A percentile compares a stretch with the other conserved stretches of the same genome.
Evolutionary conservation across 2,329 filamentous ascomycete species (phyloP).

Genomic region (Diplodia seriata): DNA sequence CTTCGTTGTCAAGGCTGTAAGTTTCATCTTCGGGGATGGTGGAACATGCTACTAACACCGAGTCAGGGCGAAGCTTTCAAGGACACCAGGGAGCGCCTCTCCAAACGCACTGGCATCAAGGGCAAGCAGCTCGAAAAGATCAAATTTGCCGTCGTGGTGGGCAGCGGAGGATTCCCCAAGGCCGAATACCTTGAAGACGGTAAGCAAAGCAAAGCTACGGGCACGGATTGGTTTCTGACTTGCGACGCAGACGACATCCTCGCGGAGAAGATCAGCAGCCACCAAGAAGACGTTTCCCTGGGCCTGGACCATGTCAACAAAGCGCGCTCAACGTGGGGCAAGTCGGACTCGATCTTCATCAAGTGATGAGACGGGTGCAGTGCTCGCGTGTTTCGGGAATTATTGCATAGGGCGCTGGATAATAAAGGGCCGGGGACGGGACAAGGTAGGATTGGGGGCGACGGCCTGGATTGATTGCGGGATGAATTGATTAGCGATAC

Average conservation of each 20-base stretch:
- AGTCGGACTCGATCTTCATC: constrained; percentile 62
- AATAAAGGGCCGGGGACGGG: constrained; percentile 16
- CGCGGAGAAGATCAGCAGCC: constrained; percentile 49
- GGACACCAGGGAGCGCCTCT: constrained; percentile 92
- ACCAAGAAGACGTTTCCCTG: constrained; percentile 48
- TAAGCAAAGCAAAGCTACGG: constrained; percentile 57
- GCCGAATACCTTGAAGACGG: constrained; percentile 87
- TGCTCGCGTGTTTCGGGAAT: constrained; percentile 21
- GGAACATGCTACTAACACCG: neutral
- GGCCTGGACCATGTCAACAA: constrained; percentile 70
- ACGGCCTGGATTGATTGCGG: constrained; percentile 26
- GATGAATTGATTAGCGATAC: constrained; percentile 27
- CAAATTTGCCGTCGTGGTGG: constrained; percentile 83
- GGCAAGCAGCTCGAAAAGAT: constrained; percentile 99
- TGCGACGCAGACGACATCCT: constrained; percentile 53
- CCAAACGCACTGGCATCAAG: constrained; percentile 91
- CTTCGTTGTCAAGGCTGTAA: constrained; percentile 81
- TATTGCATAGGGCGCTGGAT: constrained; percentile 30
- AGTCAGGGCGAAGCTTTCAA: constrained; percentile 79
- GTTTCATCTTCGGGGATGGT: constrained; percentile 40
- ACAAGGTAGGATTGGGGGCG: constrained; percentile 1
- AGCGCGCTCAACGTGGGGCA: constrained; percentile 64
- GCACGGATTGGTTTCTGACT: constrained; percentile 31
- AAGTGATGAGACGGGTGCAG: constrained; percentile 23
- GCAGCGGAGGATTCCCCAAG: constrained; percentile 70